Evolutionary conservation across 192 early-diverging fungal species (phyloP).

Genomic region (Allomyces macrogynus): DNA sequence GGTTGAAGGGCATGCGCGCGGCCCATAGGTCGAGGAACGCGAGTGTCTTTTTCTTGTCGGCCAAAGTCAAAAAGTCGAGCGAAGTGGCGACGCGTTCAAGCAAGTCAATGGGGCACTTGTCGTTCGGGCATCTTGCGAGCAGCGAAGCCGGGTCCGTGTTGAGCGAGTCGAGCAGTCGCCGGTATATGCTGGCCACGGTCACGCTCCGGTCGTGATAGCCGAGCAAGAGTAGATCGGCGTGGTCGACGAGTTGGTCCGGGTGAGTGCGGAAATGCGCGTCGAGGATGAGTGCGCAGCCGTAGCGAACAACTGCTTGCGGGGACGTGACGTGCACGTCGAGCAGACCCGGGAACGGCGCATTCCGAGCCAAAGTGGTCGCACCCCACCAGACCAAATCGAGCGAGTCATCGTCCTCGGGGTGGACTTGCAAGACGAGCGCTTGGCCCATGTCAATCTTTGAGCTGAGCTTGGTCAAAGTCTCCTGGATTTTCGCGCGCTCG

Average conservation of each 20-base stretch:
- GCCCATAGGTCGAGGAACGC: background rate
- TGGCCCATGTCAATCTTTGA: no score
- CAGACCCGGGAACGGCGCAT: background rate
- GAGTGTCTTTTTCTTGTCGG: background rate
- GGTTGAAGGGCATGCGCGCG: no score
- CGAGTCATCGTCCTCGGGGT: background rate
- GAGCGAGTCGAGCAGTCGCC: background rate
- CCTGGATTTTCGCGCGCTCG: no score
- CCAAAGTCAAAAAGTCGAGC: background rate
- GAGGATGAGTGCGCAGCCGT: background rate
- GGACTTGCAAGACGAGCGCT: background rate
- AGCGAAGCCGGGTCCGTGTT: background rate
- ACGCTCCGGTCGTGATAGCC: background rate
- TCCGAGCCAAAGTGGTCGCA: background rate
- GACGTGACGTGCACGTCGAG: background rate
- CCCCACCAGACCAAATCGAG: background rate
- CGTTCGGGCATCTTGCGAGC: background rate
- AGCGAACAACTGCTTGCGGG: background rate
- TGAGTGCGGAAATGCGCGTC: background rate
- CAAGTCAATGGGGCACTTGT: background rate
- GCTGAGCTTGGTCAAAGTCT: no score
- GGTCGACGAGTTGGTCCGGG: background rate
- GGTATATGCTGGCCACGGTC: background rate
- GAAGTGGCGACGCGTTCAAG: background rate
- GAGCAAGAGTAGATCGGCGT: background rate